Evolutionary conservation across 345 rosid species (phyloP).

Genomic region (Populus simonii): DNA sequence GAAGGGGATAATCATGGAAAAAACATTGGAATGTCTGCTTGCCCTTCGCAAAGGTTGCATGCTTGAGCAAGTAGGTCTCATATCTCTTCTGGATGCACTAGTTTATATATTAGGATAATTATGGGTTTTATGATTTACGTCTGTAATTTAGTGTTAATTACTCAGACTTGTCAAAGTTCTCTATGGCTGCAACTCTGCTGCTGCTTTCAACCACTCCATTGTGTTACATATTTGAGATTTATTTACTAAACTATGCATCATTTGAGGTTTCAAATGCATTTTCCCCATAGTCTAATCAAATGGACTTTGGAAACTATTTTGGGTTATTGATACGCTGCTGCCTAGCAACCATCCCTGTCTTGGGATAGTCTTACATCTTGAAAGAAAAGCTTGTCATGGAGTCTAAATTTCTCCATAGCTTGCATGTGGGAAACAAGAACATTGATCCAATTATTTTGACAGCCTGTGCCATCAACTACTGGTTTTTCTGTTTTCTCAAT

Average conservation of each 20-base stretch:
- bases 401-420: not conserved
- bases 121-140: not conserved
- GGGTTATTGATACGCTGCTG: not conserved
- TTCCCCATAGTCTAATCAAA: not conserved
- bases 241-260: not conserved
- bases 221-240: not conserved
- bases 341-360: not conserved
- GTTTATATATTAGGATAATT: no score
- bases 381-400: not conserved
- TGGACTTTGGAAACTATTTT: not conserved
- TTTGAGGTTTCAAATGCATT: not conserved
- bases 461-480: not conserved
- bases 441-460: not conserved
- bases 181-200: not conserved
- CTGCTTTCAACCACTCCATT: not conserved
- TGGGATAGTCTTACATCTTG: not conserved
- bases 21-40: constrained; percentile 56
- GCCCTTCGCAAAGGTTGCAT: constrained; percentile 86
- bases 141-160: not conserved
- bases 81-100: not conserved
- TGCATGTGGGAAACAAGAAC: not conserved
- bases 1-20: constrained; percentile 40
- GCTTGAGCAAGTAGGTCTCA: constrained; percentile 62
- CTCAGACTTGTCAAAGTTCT: not conserved
- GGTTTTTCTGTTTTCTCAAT: not conserved